Conservation (phyloP, 495 filamentous ascomycete genomes). For the Penicillium dipodomyicola region DNA sequence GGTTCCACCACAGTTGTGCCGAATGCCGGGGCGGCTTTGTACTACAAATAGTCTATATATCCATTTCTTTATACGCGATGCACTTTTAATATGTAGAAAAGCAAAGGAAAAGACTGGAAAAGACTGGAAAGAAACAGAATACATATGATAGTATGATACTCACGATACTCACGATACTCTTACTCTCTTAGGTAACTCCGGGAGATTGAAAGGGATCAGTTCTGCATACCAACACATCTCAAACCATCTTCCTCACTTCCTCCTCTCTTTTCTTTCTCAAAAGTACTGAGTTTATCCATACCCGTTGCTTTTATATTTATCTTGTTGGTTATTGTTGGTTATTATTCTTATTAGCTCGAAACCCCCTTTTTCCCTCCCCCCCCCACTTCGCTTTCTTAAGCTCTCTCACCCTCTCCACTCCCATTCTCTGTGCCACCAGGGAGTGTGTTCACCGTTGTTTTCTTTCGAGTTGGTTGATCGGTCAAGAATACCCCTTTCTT, state of each 20-base stretch:
- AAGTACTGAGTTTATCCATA: not conserved
- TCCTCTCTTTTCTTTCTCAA: not conserved
- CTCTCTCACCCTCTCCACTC: not conserved
- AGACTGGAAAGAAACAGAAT: not conserved
- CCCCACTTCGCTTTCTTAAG: slow-evolving; percentile 10
- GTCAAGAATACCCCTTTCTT: slow-evolving; percentile 14
- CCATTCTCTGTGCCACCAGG: not conserved
- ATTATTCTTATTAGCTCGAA: slow-evolving; percentile 6
- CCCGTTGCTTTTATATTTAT: not conserved
- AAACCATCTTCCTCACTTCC: not conserved
- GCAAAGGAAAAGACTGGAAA: no score
- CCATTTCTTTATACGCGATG: not conserved
- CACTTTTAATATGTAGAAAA: not conserved
- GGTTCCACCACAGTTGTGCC: slow-evolving; percentile 8
- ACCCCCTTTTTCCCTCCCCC: slow-evolving; percentile 1
- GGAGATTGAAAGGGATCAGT: slow-evolving; percentile 1
- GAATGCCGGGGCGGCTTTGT: slow-evolving; percentile 3
- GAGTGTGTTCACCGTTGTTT: not conserved
- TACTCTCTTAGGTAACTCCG: not conserved
- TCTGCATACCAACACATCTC: slow-evolving; percentile 6
- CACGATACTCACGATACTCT: not conserved
- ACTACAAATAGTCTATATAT: not conserved
- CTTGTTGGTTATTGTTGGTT: not conserved
- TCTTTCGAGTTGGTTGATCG: slow-evolving; percentile 18
- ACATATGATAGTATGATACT: not conserved